These are phyloP conservation scores for Metarhizium album DNA, from an alignment of 2,329 filamentous ascomycete genomes.

Conservation along the genomic window DNA sequence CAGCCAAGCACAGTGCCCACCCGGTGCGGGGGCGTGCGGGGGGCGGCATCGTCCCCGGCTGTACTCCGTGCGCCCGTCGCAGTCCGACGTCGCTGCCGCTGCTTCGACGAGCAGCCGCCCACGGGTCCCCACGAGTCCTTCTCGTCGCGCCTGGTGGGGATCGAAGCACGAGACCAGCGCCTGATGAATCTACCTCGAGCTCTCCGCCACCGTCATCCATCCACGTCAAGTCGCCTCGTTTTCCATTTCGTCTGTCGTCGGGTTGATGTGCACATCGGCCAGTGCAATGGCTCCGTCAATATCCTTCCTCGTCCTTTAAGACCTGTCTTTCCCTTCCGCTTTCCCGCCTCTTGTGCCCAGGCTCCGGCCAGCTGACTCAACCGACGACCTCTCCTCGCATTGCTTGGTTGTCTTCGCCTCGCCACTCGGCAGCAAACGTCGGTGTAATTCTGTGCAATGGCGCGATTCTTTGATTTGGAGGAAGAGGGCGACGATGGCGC, in stretches of 20 bases:
- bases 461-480: constrained; percentile 15
- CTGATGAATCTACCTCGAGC: neutral
- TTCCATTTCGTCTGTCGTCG: neutral
- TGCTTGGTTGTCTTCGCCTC: neutral
- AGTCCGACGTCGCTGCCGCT: neutral
- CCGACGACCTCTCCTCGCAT: neutral
- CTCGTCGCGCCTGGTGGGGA: constrained; percentile 2
- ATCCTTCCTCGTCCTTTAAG: constrained; percentile 1
- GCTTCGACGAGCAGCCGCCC: too few relatives aligned
- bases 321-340: neutral
- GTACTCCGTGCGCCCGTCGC: constrained; percentile 1
- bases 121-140: too few relatives aligned
- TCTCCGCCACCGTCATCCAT: neutral
- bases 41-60: constrained; percentile 1
- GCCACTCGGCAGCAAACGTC: neutral
- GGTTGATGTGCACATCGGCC: neutral
- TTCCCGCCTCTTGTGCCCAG: neutral
- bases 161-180: constrained; percentile 4
- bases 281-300: constrained; percentile 7
- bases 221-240: neutral
- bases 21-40: neutral
- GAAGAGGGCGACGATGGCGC: constrained; percentile 8
- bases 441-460: constrained; percentile 8
- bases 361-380: neutral
- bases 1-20: too few relatives aligned